Evolutionary conservation across 2,329 filamentous ascomycete genomes (phyloP).

Genomic region (Calonectria montana): DNA sequence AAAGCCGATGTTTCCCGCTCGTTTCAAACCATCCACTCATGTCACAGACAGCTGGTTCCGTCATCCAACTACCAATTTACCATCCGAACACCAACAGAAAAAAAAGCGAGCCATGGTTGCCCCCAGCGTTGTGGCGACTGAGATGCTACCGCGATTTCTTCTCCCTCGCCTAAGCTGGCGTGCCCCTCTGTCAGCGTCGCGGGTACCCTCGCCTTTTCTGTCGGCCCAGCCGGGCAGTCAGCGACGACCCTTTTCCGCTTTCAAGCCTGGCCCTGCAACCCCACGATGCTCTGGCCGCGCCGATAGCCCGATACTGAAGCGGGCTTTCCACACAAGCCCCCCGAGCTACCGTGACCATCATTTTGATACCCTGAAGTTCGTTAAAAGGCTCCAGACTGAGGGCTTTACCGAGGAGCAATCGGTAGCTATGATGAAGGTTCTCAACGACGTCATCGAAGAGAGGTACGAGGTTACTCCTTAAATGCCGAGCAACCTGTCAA

Average conservation of each 20-base stretch:
- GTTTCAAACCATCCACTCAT: constrained; percentile 28
- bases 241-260: constrained; percentile 34
- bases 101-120: constrained; percentile 41
- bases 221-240: constrained; percentile 29
- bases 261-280: constrained; percentile 30
- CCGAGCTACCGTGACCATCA: constrained; percentile 81
- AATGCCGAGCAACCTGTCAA: neutral
- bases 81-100: neutral
- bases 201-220: constrained; percentile 34
- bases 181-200: constrained; percentile 43
- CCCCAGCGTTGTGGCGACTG: constrained; percentile 44
- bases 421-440: constrained; percentile 97
- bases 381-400: constrained; percentile 88
- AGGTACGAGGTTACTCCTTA: constrained; percentile 63
- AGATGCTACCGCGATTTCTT: constrained; percentile 63
- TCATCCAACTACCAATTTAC: constrained; percentile 26
- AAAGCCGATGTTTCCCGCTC: constrained; percentile 41
- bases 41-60: constrained; percentile 35
- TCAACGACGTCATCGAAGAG: constrained; percentile 97
- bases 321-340: constrained; percentile 75
- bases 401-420: constrained; percentile 96
- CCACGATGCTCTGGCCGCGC: constrained; percentile 20
- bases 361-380: constrained; percentile 98
- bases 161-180: constrained; percentile 67
- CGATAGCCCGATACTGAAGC: constrained; percentile 43